These are phyloP conservation scores for Coemansia sp. DNA, from an alignment of 192 early-diverging fungal species.

Conservation along the genomic window DNA sequence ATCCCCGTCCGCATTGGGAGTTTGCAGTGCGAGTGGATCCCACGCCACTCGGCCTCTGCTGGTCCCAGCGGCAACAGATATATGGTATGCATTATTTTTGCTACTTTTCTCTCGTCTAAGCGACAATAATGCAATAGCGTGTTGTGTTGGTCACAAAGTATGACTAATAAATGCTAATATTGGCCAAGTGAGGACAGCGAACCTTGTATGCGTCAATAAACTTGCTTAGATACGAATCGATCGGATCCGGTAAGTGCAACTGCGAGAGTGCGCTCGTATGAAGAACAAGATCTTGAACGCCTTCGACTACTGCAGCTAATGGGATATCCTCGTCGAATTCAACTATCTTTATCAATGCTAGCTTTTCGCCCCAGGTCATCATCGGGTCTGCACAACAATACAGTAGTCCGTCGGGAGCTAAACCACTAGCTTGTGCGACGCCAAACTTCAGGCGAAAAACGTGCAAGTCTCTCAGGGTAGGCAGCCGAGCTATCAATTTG, in stretches of 20 bases:
- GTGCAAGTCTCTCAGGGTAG: background rate
- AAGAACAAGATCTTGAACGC: background rate
- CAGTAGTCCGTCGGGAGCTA: background rate
- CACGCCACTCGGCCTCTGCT: too few species aligned
- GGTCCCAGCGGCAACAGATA: too few species aligned
- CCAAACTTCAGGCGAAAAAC: background rate
- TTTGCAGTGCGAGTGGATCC: too few species aligned
- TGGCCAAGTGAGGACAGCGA: background rate
- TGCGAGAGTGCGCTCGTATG: background rate
- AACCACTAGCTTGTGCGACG: background rate
- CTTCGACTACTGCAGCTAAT: background rate
- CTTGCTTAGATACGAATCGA: background rate
- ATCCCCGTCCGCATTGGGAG: too few species aligned
- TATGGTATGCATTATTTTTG: too few species aligned
- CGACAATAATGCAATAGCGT: too few species aligned
- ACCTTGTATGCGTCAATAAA: background rate
- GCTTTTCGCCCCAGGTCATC: background rate
- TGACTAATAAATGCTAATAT: background rate
- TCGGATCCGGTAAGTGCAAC: background rate
- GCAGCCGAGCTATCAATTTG: background rate
- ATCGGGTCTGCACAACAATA: background rate
- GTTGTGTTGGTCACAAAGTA: too few species aligned
- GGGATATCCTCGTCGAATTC: background rate
- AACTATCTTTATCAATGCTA: background rate
- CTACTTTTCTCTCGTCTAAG: too few species aligned